A percentile compares a stretch with the other conserved stretches of the same genome.
These are phyloP conservation scores for Neurospora terricola DNA, from an alignment of 495 filamentous ascomycete species.

Conservation along the genomic window DNA sequence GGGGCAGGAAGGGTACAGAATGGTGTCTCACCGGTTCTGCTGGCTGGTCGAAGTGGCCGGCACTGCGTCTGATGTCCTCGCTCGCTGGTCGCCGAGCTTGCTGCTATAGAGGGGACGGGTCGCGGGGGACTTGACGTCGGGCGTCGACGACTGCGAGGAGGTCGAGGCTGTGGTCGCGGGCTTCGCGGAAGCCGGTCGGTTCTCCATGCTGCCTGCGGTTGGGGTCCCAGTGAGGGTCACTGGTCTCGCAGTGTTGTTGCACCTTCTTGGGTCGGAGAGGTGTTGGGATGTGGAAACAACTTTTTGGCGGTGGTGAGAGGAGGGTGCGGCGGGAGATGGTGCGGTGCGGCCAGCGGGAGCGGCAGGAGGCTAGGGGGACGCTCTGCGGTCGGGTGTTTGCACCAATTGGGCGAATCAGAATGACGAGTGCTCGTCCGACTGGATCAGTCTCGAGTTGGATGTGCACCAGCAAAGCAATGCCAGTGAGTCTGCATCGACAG, in stretches of 20 bases:
- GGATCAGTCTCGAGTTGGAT: conserved; percentile 6
- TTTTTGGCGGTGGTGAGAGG: conserved; percentile 15
- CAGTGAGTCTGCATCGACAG: not conserved
- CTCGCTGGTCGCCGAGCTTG: conserved; percentile 24
- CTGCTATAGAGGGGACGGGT: conserved; percentile 24
- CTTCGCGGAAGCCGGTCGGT: conserved; percentile 23
- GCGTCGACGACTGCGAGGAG: conserved; percentile 12
- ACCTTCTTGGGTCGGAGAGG: not conserved
- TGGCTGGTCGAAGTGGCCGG: conserved; percentile 14
- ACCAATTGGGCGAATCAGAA: conserved; percentile 25
- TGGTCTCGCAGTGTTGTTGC: conserved; percentile 20
- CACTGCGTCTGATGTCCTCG: conserved; percentile 13
- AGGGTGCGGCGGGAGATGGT: conserved; percentile 22
- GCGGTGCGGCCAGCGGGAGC: conserved; percentile 14
- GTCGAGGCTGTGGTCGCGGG: conserved; percentile 12
- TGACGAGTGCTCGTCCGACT: conserved; percentile 13
- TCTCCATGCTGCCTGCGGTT: conserved; percentile 22
- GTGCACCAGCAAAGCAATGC: conserved; percentile 13
- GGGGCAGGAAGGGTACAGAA: conserved; percentile 9
- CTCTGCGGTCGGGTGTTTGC: conserved; percentile 17
- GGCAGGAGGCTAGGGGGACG: conserved; percentile 10
- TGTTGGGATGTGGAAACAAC: conserved; percentile 5
- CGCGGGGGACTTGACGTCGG: conserved; percentile 21
- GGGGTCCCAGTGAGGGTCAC: conserved; percentile 13
- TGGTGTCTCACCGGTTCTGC: conserved; percentile 25